Base-by-base conservation (phyloP, 352 stramenopile species). In the Phytophthora lateralis region DNA sequence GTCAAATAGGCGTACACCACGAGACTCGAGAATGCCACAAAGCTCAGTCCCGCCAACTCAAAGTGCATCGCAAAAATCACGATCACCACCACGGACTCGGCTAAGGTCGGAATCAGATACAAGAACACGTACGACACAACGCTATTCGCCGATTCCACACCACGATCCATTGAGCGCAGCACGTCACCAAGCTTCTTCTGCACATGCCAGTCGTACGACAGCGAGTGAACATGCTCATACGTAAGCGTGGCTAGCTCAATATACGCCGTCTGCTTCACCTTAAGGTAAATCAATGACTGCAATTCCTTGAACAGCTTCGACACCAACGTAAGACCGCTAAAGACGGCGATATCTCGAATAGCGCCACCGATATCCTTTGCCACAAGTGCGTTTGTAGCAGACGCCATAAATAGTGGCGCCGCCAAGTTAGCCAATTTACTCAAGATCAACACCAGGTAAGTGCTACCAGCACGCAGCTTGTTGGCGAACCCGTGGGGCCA, bases 101-200 rank as follows among this genome's bases (percentile, higher is more conserved):
- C 85, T 29, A 99, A 63, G 21, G 96, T 97, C 24, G 97, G 97
- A 34, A 98, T 80, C 17, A 99, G 68, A 60, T 97, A 98, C 9
- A 99, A 61, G 55, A 99, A 99, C 12, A 98, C 75, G 71, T 99
- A 99, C 42, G 96, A 98, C 65, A 99, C 97, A 21, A 99, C 85
- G 27, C 85, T 95, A 72, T 97, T 96, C 29, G 91, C 91, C n/a
- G 91, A 96, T 54, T 94, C 82, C 26, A 97, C 89, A 39, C 93
- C 92, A 20, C 94, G 79, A 68, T 98, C 91, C 90, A 98, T 98
- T 0, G 86, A 95, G 26, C 96, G 83, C 41, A 99, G 80, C 29
- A 99, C 95, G 69, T 98, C 96, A 24, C 97, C 97, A 44, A 99
- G 80, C 67, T 99, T 99, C 77, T 99, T 99, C 47, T 90, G 91